Evolutionary conservation across 192 early-diverging fungal species (phyloP), one percentile per base, ranked within the genome.

Genomic region (Podila epigama): DNA sequence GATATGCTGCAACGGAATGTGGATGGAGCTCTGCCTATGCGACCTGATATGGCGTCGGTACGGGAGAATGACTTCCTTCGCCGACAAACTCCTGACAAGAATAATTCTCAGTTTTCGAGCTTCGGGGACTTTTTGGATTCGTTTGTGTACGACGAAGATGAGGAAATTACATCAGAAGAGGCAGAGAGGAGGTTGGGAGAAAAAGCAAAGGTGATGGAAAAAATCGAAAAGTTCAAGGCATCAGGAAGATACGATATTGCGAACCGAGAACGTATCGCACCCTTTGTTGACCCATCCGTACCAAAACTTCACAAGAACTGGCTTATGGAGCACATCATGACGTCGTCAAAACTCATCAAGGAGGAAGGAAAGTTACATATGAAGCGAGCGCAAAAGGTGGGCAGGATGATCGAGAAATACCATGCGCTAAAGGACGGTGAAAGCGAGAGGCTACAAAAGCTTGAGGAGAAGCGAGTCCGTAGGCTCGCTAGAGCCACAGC

Each of bases 401-500:
- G 82, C 42, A 86, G 85, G 57, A 84, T 86, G 36, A 68, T 90
- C 16, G 70, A 75, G 16, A 58, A 73, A 8, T 87, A 89, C 52
- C 89, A 85, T 79, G 87, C 88, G n/a, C 73, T 73, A 32, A 61
- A 84, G 7, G 69, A 83, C n/a, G 85, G 83, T 16, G 81, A 83
- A 41, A 87, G 82, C n/a, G 75, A 77, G 44, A 63, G 71, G 16
- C 84, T 83, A n/a, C 71, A 75, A 37, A 51, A 66, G 50, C 20
- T 58, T 2, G 85, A 88, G 36, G 83, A 81, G 42, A 83, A 84
- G 20, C 58, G 84, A 29, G 44, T 87, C 15, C 58, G 69, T 12
- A 81, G 79, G 16, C 50, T 90, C 52, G 92, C 92, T 2, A 95
- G 94, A 51, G 83, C 84, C 75, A 87, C 89, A 0, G 82, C 82